phyloP scores from a whole-genome alignment of 176 grass and related monocot genomes.

The Oryza longistaminata region DNA sequence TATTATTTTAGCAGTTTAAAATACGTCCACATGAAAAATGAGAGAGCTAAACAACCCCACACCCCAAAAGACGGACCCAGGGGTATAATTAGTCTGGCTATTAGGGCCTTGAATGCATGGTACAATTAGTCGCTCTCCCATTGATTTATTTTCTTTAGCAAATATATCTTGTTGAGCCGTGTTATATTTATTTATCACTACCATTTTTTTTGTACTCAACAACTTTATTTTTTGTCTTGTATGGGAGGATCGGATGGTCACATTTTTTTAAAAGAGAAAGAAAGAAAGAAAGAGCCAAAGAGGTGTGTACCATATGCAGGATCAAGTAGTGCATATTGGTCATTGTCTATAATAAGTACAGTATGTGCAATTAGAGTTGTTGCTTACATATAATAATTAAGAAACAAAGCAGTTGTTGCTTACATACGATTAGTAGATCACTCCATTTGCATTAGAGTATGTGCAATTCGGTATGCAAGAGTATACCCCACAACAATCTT shows the following conservation, averaged over 20 bases:
- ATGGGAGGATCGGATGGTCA: background rate
- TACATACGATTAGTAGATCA: too few relatives aligned
- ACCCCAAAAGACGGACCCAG: too few relatives aligned
- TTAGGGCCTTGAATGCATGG: background rate
- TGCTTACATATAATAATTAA: too few relatives aligned
- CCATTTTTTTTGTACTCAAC: background rate
- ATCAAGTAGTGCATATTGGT: background rate
- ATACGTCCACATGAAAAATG: too few relatives aligned
- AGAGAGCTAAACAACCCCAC: too few relatives aligned
- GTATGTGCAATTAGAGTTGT: background rate
- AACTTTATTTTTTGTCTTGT: background rate
- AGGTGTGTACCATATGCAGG: background rate
- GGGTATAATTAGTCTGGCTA: too few relatives aligned
- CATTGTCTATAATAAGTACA: background rate
- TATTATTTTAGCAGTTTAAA: too few relatives aligned
- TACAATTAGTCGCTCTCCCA: background rate
- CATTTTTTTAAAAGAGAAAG: background rate
- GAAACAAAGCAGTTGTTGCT: background rate
- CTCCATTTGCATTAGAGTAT: background rate
- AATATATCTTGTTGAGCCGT: too few relatives aligned
- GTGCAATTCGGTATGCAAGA: too few relatives aligned
- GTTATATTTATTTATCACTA: too few relatives aligned
- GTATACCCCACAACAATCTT: background rate
- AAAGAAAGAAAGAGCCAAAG: background rate
- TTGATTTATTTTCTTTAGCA: too few relatives aligned